Percentiles rank a stretch among this genome's conserved stretches.
Evolutionary conservation across 2,329 filamentous ascomycete genomes (phyloP).

Genomic region (Pseudocercospora ulei): DNA sequence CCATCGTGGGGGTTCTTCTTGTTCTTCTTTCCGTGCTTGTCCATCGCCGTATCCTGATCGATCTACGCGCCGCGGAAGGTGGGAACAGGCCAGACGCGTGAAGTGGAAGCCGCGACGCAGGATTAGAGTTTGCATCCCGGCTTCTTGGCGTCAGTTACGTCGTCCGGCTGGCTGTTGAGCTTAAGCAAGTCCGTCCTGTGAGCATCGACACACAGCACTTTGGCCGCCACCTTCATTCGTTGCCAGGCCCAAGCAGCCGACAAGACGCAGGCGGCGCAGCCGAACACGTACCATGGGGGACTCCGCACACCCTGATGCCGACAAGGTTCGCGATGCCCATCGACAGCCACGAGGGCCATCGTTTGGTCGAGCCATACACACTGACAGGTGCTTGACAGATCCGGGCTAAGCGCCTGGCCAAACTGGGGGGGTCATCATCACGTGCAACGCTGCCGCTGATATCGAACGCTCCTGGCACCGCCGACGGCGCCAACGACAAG

Average conservation of each 20-base stretch:
- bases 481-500: constrained; percentile 14
- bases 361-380: constrained; percentile 2
- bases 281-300: constrained; percentile 17
- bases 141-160: too few relatives aligned
- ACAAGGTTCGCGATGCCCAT: constrained; percentile 36
- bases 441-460: constrained; percentile 16
- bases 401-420: constrained; percentile 57
- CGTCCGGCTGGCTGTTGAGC: too few relatives aligned
- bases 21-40: too few relatives aligned
- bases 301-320: constrained; percentile 38
- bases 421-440: constrained; percentile 42
- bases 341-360: constrained; percentile 1
- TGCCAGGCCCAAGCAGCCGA: not conserved
- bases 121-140: too few relatives aligned
- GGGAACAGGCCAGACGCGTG: too few relatives aligned
- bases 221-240: constrained; percentile 5
- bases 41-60: too few relatives aligned
- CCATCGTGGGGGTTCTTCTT: too few relatives aligned
- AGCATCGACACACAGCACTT: too few relatives aligned
- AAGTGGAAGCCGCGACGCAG: too few relatives aligned
- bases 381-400: constrained; percentile 41
- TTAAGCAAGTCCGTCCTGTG: too few relatives aligned
- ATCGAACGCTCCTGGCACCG: constrained; percentile 5
- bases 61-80: too few relatives aligned
- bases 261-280: not conserved